Base-by-base conservation (phyloP, 2,329 filamentous ascomycete species). In the Paramyrothecium sp. region DNA sequence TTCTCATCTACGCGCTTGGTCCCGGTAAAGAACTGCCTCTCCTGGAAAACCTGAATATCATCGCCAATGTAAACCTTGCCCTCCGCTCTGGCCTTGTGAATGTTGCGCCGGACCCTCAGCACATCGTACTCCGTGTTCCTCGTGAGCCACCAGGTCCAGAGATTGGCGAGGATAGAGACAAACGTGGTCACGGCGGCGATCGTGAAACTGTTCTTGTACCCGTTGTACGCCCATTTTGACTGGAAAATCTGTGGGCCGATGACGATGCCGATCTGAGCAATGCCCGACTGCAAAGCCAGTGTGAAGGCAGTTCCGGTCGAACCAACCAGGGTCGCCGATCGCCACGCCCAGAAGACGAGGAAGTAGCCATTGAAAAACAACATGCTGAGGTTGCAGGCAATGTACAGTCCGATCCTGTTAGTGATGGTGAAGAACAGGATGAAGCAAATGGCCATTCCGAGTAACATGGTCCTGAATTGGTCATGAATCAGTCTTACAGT, bases 331-430 rank as follows among this genome's bases (percentile, higher is more conserved):
- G 75, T 75, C 3, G 74, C 72, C 3, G 75, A 76, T 46, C 76
- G 69, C 75, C 75, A 78, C 22, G 71, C 72, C 76, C 76, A 80
- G 60, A 79, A 78, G 0, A 77, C 73, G 16, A 80, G 75, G 57
- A 78, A 78, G 56, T 75, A 78, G 3, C 69, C 63, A 10, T 68
- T 67, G 57, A 78, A 79, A 56, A 79, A 78, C 54, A 75, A 68
- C 0, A 70, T 75, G 4, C 78, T 76, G 13, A 81, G 70, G 7
- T 75, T 71, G 58, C 76, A 77, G 5, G 75, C 73, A 2, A 74
- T 66, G 60, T 81, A 81, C 8, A 78, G 73, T 0, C 72, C 76
- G 12, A 70, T 65, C n/a, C 26, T 30, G 10, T 30, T 69, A 67
- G 41, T 69, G 71, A 76, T 71, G 3, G 73, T 72, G 19, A 75